A percentile compares a stretch with the other conserved stretches of the same genome.
Evolutionary conservation across 1,284 basidiomycete genomes (phyloP).

Genomic region (Tilletia indica): DNA sequence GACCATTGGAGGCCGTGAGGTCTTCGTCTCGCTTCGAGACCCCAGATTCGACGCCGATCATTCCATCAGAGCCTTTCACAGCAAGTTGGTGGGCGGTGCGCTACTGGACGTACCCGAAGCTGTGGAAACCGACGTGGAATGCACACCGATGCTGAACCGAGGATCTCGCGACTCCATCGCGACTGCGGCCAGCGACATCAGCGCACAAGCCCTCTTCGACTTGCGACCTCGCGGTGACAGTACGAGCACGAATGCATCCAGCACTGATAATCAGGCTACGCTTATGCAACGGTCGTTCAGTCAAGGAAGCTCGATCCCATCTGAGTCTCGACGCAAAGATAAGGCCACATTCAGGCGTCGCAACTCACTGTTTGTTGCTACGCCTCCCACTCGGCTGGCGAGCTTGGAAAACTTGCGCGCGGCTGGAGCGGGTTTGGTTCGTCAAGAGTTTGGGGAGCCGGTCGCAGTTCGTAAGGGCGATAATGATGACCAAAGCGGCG

Average conservation of each 20-base stretch:
- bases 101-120: neutral
- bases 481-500: neutral
- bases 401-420: constrained; percentile 14
- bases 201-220: neutral
- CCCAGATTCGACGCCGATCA: neutral
- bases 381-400: neutral
- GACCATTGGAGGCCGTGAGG: neutral
- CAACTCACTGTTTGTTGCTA: constrained; percentile 1
- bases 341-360: neutral
- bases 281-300: constrained; percentile 1
- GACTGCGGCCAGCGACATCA: neutral
- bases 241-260: constrained; percentile 10
- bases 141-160: neutral
- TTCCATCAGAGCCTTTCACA: neutral
- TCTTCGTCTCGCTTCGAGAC: neutral
- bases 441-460: neutral
- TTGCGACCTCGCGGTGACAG: constrained; percentile 4
- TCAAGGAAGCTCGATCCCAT: neutral
- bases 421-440: neutral
- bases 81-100: neutral
- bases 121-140: neutral
- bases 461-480: neutral
- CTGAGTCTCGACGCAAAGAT: neutral
- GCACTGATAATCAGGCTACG: neutral
- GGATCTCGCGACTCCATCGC: neutral